Base-by-base conservation (phyloP, 1,139 yeast genomes). In the Saccharomycopsis phalli region DNA sequence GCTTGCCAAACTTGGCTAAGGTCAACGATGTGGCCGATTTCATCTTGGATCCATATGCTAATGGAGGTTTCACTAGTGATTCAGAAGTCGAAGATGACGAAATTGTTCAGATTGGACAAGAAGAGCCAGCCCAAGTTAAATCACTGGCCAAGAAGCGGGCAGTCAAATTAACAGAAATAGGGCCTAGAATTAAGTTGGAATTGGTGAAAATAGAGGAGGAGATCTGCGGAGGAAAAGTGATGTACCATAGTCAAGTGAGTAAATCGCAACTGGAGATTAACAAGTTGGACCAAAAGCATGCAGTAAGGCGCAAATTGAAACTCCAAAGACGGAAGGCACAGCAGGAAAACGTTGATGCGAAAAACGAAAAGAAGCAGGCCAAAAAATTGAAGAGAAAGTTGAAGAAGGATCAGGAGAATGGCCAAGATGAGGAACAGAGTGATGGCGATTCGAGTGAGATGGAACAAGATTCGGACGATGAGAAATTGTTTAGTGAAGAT, bases 21-120 rank as follows among this genome's bases (percentile, higher is more conserved):
- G 76, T 76, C 40, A 65, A 65, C 30, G 97, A 88, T 55, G 84
- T 88, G 34, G 72, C 94, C 11, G 95, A 91, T 51, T 71, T 82
- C 50, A 67, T 91, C 41, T 69, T 87, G 46, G 95, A 88, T 55
- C 91, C 93, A 2, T 81, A 81, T 53, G 75, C 84, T 14, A 77
- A 77, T 36, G 86, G 81, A 30, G 84, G 81, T 0, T 75, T 81
- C 56, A 84, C 96, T 2, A 79, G 93, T 34, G 98, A 91, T 54
- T 81, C 94, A 11, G 98, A 91, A 62, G 77, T 87, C 32, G 98
- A 91, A 54, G 95, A 86, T 47, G 77, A 86, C 50, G 83, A 87
- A n/a, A 70, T 83, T 45, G 95, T 87, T 22, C 88, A 80, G 51
- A 73, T 86, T 22, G 37, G 36, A 14, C 41, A 34, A 17, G 48